Evolutionary conservation across 2,329 filamentous ascomycete species (phyloP), one percentile per base, ranked within the genome.

Genomic region (Dactylellina parvicollis): DNA sequence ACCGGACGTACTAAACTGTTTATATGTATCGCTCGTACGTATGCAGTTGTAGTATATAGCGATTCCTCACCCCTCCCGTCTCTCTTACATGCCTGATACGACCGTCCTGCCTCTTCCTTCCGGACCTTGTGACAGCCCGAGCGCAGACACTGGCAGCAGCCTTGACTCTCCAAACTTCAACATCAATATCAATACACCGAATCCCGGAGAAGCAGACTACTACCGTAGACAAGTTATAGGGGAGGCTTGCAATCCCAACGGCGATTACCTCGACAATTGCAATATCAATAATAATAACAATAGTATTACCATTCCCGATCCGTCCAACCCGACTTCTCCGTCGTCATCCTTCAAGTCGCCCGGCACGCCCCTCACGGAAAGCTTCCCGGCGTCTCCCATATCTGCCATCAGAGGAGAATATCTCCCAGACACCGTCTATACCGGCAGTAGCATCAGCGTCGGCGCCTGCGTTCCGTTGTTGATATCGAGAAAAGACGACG

Each of bases 21-120:
- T 71, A 62, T 62, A 62, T 71, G 42, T 62, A 64, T 47, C 26
- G 61, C 47, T 50, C 57, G 46, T 57, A 64, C 52, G 64, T 71
- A 56, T 64, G 54, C 67, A 65, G 67, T 72, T 72, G 59, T 42
- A 72, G 66, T 72, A 65, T 59, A 52, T 65, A 72, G 59, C 52
- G 28, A 54, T 65, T 57, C 55, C 36, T 46, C 59, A n/a, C 55
- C 36, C 54, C 38, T 44, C 32, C 60, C 59, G 52, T 54, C 42
- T 50, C 38, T 72, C 59, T 72, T 72, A 72, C 67, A 72, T 72
- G 67, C 67, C 67, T 72, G 67, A 72, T 72, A 72, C 67, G 67
- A 72, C 67, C 60, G 67, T 60, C 67, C 59, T 72, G 59, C 59
- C 67, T 65, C 46, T 60, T 72, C 67, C 67, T 64, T 72, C 67